These are phyloP conservation scores for Lactarius akahatsu DNA, from an alignment of 768 basidiomycete genomes.

Conservation along the genomic window DNA sequence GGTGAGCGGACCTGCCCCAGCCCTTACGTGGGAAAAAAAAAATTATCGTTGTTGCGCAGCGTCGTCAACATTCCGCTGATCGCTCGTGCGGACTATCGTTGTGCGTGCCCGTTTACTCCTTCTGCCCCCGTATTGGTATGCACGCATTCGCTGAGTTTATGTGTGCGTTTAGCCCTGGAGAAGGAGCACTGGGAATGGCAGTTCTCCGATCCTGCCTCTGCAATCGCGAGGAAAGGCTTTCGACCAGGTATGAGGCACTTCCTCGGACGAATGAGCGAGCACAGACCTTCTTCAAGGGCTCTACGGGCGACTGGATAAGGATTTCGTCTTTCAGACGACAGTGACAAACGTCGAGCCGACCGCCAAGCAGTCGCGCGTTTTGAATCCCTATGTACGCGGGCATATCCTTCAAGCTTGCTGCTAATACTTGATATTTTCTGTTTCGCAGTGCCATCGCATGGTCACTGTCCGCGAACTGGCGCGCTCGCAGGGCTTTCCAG, in stretches of 20 bases:
- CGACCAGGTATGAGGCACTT: slow-evolving; percentile 42
- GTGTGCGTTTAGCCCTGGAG: slow-evolving; percentile 41
- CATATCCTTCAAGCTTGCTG: too few relatives aligned
- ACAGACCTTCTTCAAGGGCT: slow-evolving; percentile 37
- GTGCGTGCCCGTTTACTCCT: slow-evolving; percentile 39
- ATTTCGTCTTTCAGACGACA: slow-evolving; percentile 65
- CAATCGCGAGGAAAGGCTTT: slow-evolving; percentile 52
- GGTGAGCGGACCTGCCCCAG: slow-evolving; percentile 41
- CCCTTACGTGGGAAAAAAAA: not conserved
- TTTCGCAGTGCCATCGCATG: slow-evolving; percentile 60
- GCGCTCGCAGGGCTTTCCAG: slow-evolving; percentile 80
- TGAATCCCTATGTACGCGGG: slow-evolving; percentile 59
- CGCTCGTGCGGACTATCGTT: slow-evolving; percentile 61
- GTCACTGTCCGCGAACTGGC: slow-evolving; percentile 76
- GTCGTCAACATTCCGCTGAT: slow-evolving; percentile 58
- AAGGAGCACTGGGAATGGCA: slow-evolving; percentile 58
- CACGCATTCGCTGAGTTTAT: slow-evolving; percentile 7
- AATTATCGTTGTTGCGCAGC: slow-evolving; percentile 39
- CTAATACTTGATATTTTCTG: not conserved
- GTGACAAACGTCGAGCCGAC: slow-evolving; percentile 78
- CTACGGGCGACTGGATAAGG: slow-evolving; percentile 59
- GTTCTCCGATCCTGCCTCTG: slow-evolving; percentile 56
- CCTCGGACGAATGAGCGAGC: not conserved
- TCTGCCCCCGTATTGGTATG: too few relatives aligned
- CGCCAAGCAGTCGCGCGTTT: slow-evolving; percentile 70